Conservation (phyloP, 2,329 filamentous ascomycete species). For the Hypoxylon sp. region DNA sequence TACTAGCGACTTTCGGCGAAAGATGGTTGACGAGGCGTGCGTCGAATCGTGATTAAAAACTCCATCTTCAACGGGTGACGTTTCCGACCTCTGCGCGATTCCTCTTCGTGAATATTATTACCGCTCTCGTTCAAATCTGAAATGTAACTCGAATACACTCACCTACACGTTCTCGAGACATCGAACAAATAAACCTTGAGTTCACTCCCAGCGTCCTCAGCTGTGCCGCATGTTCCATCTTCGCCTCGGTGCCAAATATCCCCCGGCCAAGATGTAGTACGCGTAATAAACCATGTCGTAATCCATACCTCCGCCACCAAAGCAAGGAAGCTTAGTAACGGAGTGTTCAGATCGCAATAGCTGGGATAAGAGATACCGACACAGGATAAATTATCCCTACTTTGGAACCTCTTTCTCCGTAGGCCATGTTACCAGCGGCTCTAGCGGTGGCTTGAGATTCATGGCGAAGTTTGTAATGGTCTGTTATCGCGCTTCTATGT, state of each 20-base stretch:
- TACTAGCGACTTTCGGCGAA: too few relatives aligned
- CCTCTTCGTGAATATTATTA: too few relatives aligned
- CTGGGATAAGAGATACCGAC: conserved; percentile 10
- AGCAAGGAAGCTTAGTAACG: conserved; percentile 1
- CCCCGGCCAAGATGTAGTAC: conserved; percentile 9
- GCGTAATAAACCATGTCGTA: conserved; percentile 18
- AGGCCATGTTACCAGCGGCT: not conserved
- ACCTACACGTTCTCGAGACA: too few relatives aligned
- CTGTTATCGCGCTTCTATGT: too few relatives aligned
- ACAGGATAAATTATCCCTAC: not conserved
- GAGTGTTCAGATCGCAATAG: not conserved
- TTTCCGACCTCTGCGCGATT: too few relatives aligned
- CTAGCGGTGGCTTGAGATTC: not conserved
- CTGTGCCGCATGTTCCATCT: not conserved
- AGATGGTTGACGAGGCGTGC: too few relatives aligned
- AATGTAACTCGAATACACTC: too few relatives aligned
- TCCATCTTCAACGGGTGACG: too few relatives aligned
- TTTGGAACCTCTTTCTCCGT: not conserved
- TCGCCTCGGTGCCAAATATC: conserved; percentile 2
- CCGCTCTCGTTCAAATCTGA: too few relatives aligned
- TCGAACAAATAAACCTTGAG: not conserved
- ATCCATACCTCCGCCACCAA: conserved; percentile 13
- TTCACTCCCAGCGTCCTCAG: not conserved
- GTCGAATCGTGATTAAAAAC: too few relatives aligned
- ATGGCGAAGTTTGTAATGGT: not conserved